Conservation (phyloP, 164 flowering plant species). For the Echeveria elegans region DNA sequence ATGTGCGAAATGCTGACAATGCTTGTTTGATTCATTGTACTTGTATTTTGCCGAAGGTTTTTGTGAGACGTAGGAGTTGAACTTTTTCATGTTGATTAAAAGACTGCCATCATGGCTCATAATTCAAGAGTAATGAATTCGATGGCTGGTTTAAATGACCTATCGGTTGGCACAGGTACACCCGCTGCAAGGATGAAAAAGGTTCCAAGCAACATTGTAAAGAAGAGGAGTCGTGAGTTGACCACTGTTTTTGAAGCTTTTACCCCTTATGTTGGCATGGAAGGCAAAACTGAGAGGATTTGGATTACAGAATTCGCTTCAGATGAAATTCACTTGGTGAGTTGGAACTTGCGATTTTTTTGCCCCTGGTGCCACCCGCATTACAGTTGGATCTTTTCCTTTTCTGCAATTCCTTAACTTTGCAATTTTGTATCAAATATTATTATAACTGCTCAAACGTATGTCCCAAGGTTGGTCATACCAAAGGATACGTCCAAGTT, state of each 20-base stretch:
- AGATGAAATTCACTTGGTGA: conserved; percentile 90
- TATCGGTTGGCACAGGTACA: conserved; percentile 44
- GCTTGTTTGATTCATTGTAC: too few relatives aligned
- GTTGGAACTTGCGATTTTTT: conserved; percentile 7
- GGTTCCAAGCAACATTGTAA: conserved; percentile 77
- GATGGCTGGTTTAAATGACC: not conserved
- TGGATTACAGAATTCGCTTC: conserved; percentile 94
- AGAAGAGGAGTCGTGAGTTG: conserved; percentile 89
- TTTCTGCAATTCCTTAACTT: too few relatives aligned
- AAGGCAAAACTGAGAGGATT: conserved; percentile 75
- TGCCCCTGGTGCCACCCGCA: not conserved
- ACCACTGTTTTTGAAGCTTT: conserved; percentile 88
- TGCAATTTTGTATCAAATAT: too few relatives aligned
- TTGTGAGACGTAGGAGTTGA: not conserved
- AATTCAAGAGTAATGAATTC: not conserved
- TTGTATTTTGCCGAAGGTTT: too few relatives aligned
- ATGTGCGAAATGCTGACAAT: too few relatives aligned
- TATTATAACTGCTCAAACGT: too few relatives aligned
- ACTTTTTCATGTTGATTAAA: not conserved
- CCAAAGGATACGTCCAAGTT: conserved; percentile 92
- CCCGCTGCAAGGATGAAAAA: conserved; percentile 99
- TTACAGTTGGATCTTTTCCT: too few relatives aligned
- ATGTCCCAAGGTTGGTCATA: conserved; percentile 77
- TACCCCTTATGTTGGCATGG: conserved; percentile 84
- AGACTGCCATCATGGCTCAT: not conserved